Conservation (phyloP, 2,329 filamentous ascomycete genomes). For the Sporothrix luriei region DNA sequence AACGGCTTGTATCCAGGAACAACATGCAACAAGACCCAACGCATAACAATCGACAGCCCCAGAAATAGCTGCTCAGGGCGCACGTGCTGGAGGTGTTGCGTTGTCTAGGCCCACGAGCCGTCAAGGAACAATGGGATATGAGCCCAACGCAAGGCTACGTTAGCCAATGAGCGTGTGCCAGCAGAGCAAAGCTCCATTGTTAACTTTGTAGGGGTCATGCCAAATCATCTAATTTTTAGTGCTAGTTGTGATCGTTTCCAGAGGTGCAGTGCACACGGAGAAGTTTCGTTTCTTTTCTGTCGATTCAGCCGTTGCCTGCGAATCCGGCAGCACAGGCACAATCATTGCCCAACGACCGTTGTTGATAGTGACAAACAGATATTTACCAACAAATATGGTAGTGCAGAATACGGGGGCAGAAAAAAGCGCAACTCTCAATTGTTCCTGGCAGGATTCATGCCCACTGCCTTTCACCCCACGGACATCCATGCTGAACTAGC, state of each 20-base stretch:
- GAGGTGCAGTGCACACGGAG: background rate
- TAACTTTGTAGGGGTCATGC: background rate
- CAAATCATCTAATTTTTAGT: background rate
- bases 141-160: constrained; percentile 25
- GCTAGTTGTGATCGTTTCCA: background rate
- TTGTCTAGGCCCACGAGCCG: constrained; percentile 3
- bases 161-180: constrained; percentile 26
- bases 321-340: background rate
- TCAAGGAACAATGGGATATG: background rate
- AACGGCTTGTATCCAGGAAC: background rate
- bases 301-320: background rate
- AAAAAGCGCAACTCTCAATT: background rate
- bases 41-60: constrained; percentile 8
- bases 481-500: background rate
- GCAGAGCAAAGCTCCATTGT: constrained; percentile 21
- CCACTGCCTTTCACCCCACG: background rate
- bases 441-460: background rate
- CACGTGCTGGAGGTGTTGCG: constrained; percentile 13
- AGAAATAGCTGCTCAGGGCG: constrained; percentile 6
- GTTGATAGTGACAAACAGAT: constrained; percentile 23
- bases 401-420: background rate
- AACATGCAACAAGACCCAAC: constrained; percentile 10
- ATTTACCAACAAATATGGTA: background rate
- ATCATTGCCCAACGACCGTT: background rate
- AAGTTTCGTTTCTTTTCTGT: background rate